Percentiles rank a stretch among this genome's conserved stretches.
Evolutionary conservation across 2,329 filamentous ascomycete species (phyloP).

Genomic region (Epichloe coenophiala): DNA sequence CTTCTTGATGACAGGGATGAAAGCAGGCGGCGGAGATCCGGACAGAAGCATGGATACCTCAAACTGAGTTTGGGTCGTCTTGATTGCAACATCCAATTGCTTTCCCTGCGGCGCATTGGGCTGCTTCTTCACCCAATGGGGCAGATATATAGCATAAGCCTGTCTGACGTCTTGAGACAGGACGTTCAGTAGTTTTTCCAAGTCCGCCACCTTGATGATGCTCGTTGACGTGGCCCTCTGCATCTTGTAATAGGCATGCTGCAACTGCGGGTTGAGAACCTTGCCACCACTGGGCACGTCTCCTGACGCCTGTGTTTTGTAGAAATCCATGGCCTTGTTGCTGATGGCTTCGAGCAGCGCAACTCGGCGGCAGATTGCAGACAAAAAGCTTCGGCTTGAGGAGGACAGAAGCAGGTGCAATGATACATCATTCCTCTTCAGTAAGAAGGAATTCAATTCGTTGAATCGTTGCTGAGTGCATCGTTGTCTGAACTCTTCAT

Average conservation of each 20-base stretch:
- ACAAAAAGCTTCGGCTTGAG: constrained; percentile 58
- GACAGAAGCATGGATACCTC: constrained; percentile 41
- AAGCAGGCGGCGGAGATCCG: constrained; percentile 29
- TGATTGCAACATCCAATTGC: constrained; percentile 30
- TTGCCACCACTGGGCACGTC: constrained; percentile 25
- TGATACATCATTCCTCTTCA: constrained; percentile 41
- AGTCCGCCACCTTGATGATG: constrained; percentile 45
- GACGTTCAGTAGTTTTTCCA: constrained; percentile 45
- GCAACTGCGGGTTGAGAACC: constrained; percentile 36
- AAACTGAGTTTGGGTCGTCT: constrained; percentile 32
- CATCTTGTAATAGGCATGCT: constrained; percentile 42
- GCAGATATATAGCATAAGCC: constrained; percentile 33
- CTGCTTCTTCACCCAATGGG: constrained; percentile 32
- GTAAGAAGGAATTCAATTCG: constrained; percentile 38
- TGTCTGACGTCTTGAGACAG: constrained; percentile 36
- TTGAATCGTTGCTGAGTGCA: constrained; percentile 32
- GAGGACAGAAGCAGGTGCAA: constrained; percentile 58
- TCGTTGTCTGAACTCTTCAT: constrained; percentile 35
- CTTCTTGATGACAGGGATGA: constrained; percentile 47
- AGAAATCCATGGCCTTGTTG: constrained; percentile 35
- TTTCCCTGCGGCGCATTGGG: constrained; percentile 28
- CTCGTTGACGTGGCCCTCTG: constrained; percentile 34
- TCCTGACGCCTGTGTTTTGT: constrained; percentile 28
- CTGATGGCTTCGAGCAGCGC: constrained; percentile 39
- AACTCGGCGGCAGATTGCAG: constrained; percentile 53